Percentiles rank a stretch among this genome's conserved stretches.
phyloP scores from a whole-genome alignment of 2,329 filamentous ascomycete species.

The Hypoxylon sp. region DNA sequence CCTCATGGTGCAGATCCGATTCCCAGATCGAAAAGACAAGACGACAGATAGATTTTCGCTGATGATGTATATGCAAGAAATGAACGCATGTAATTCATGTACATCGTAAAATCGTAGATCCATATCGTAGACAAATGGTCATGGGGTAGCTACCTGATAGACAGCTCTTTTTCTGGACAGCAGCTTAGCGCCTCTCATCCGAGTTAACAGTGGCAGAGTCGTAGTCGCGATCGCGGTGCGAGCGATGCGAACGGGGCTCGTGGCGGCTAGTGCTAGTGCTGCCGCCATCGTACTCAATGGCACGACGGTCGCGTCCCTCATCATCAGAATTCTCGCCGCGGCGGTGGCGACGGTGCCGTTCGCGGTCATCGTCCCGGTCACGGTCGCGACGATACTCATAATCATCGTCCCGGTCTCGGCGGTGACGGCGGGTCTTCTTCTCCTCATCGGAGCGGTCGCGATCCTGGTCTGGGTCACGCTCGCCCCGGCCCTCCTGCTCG shows the following conservation, averaged over 20 bases:
- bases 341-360: constrained; percentile 46
- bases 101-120: constrained; percentile 4
- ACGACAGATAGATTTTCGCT: neutral
- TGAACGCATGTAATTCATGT: constrained; percentile 16
- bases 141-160: neutral
- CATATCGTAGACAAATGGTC: neutral
- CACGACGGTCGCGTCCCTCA: constrained; percentile 41
- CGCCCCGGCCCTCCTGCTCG: constrained; percentile 49
- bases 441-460: constrained; percentile 50
- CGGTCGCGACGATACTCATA: constrained; percentile 45
- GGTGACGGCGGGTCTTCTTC: constrained; percentile 46
- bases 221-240: constrained; percentile 41
- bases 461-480: constrained; percentile 44
- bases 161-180: neutral
- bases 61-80: constrained; percentile 8
- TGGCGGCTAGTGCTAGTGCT: constrained; percentile 38
- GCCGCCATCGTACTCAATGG: constrained; percentile 45
- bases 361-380: constrained; percentile 44
- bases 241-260: constrained; percentile 38
- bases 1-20: neutral
- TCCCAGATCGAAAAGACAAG: constrained; percentile 7
- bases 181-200: constrained; percentile 41
- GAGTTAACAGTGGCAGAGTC: constrained; percentile 35
- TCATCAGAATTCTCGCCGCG: constrained; percentile 42
- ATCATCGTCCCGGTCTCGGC: constrained; percentile 49